Evolutionary conservation across 495 filamentous ascomycete genomes (phyloP).

Genomic region (Stereocaulon alpinum): DNA sequence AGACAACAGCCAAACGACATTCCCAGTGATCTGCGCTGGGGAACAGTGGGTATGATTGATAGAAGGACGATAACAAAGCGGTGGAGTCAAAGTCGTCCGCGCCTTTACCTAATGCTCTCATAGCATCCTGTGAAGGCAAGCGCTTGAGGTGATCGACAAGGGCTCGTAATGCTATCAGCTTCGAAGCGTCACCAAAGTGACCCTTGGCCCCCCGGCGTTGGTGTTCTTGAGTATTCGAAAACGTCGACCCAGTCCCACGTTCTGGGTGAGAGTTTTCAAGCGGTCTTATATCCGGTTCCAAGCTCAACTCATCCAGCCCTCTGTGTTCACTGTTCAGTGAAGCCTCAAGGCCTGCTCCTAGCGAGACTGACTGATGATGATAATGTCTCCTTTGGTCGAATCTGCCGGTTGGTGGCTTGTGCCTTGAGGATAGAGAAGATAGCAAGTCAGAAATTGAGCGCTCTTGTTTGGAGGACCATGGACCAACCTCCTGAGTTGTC

Average conservation of each 20-base stretch:
- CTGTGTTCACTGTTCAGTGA: too few species aligned
- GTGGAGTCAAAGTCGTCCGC: slow-evolving; percentile 28
- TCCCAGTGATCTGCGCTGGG: slow-evolving; percentile 27
- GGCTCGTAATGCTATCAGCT: neutral
- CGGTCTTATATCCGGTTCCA: neutral
- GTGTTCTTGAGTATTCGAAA: neutral
- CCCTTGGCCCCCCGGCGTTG: neutral
- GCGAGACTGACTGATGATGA: neutral
- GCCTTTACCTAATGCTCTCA: neutral
- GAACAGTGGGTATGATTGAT: slow-evolving; percentile 27
- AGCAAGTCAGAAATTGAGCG: slow-evolving; percentile 8
- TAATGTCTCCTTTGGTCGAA: neutral
- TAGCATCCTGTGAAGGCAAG: neutral
- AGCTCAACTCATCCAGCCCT: neutral
- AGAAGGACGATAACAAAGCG: slow-evolving; percentile 38
- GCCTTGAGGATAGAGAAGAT: slow-evolving; percentile 22
- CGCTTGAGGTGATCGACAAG: neutral
- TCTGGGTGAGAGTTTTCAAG: neutral
- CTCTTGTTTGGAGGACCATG: slow-evolving; percentile 9
- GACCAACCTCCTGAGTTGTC: slow-evolving; percentile 20
- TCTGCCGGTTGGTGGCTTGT: slow-evolving; percentile 22
- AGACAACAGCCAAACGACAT: slow-evolving; percentile 29
- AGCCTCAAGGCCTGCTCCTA: neutral
- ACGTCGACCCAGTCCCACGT: neutral
- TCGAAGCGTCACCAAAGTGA: neutral